Percentiles rank a stretch among this genome's conserved stretches.
Evolutionary conservation across 768 basidiomycete species (phyloP).

Genomic region (Boletus bicolor): DNA sequence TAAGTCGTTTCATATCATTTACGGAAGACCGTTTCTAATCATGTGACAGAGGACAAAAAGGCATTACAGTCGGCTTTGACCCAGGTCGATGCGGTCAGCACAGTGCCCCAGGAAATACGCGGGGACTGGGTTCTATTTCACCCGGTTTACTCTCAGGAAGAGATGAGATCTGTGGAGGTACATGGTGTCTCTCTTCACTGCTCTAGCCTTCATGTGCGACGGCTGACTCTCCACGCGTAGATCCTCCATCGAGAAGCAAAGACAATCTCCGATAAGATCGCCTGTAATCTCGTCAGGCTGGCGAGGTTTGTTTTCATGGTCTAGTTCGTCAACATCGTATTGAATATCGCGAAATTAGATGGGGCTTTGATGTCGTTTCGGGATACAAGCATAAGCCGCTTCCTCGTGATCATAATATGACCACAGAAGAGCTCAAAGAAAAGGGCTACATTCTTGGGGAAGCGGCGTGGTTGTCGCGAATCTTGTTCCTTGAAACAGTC

Average conservation of each 20-base stretch:
- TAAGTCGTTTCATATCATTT: constrained; percentile 5
- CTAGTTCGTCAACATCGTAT: constrained; percentile 1
- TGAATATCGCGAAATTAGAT: constrained; percentile 34
- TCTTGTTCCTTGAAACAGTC: constrained; percentile 79
- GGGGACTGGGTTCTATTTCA: constrained; percentile 94
- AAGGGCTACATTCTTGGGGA: constrained; percentile 73
- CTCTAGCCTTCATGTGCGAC: not conserved
- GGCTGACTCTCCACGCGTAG: constrained; percentile 34
- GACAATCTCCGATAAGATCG: constrained; percentile 71
- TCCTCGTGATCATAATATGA: constrained; percentile 59
- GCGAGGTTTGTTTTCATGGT: constrained; percentile 36
- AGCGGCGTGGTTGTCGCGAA: constrained; percentile 69
- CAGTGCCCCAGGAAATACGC: constrained; percentile 51
- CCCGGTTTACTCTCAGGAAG: constrained; percentile 80
- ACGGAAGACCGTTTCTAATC: not conserved
- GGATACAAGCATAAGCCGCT: constrained; percentile 77
- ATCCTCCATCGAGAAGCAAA: constrained; percentile 66
- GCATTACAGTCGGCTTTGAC: constrained; percentile 13
- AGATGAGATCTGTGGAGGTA: constrained; percentile 72
- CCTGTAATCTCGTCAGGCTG: constrained; percentile 57
- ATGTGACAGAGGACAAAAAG: constrained; percentile 26
- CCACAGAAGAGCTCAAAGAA: constrained; percentile 68
- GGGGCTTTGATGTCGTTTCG: constrained; percentile 79
- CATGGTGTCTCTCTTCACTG: constrained; percentile 1
- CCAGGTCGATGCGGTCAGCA: constrained; percentile 45